Evolutionary conservation across 176 grass and related monocot species (phyloP).

Genomic region (Saccharum officinarum): DNA sequence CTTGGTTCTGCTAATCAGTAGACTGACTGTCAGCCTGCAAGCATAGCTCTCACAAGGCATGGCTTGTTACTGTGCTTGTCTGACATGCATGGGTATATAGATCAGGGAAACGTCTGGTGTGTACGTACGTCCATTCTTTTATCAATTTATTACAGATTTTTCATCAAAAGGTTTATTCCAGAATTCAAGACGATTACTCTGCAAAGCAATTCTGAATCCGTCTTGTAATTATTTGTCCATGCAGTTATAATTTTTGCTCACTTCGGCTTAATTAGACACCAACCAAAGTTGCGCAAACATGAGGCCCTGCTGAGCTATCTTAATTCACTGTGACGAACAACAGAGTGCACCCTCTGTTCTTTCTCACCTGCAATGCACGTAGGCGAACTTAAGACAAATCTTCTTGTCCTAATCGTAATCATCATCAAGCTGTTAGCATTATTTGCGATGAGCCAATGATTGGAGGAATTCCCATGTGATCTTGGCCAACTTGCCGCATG

Average conservation of each 20-base stretch:
- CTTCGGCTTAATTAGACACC: not conserved
- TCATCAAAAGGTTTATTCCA: not conserved
- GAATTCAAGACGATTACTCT: not conserved
- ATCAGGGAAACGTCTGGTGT: not conserved
- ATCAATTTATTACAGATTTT: not conserved
- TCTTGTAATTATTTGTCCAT: not conserved
- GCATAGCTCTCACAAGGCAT: slow-evolving; percentile 38
- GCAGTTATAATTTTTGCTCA: not conserved
- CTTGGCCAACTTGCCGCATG: slow-evolving; percentile 33
- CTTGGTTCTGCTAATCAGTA: slow-evolving; percentile 42
- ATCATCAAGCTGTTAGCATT: slow-evolving; percentile 25
- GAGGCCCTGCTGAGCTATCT: not conserved
- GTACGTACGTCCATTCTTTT: not conserved
- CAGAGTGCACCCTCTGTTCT: not conserved
- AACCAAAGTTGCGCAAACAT: not conserved
- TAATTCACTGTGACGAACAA: not conserved
- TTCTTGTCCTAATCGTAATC: slow-evolving; percentile 29
- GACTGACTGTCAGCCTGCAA: slow-evolving; percentile 50
- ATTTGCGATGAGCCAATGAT: slow-evolving; percentile 39
- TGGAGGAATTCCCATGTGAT: slow-evolving; percentile 35
- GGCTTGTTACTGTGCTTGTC: slow-evolving; percentile 10
- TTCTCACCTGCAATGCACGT: slow-evolving; percentile 6
- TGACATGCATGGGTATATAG: not conserved
- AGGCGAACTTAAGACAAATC: slow-evolving; percentile 20
- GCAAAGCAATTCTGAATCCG: not conserved